Percentiles rank a stretch among this genome's conserved stretches.
phyloP scores from a whole-genome alignment of 2,329 filamentous ascomycete genomes.

The Iodosphaeria phyllophila region DNA sequence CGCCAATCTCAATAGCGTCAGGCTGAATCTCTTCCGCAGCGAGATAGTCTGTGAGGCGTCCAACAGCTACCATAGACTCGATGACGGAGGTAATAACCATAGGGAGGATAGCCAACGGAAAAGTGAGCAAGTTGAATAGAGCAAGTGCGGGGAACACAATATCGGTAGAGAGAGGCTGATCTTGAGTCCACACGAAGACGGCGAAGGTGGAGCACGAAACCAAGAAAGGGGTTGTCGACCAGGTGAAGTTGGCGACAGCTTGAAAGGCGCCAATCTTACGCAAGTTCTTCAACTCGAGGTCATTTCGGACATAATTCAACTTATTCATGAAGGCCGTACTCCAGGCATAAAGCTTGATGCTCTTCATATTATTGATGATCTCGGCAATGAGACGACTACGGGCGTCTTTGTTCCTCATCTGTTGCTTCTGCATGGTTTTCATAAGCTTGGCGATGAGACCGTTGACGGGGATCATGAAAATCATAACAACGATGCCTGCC shows the following conservation, averaged over 20 bases:
- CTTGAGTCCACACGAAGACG: conserved; percentile 73
- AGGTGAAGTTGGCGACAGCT: conserved; percentile 91
- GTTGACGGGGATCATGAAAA: conserved; percentile 93
- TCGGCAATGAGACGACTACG: conserved; percentile 88
- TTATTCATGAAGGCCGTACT: conserved; percentile 95
- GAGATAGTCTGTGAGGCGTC: conserved; percentile 69
- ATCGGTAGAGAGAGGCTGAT: conserved; percentile 71
- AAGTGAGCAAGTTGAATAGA: conserved; percentile 89
- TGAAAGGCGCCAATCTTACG: conserved; percentile 91
- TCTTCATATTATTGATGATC: conserved; percentile 99
- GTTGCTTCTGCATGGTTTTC: conserved; percentile 84
- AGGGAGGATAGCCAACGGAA: conserved; percentile 80
- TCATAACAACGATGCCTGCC: conserved; percentile 85
- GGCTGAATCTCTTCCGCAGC: conserved; percentile 75
- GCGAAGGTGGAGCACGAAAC: conserved; percentile 95
- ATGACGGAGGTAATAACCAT: conserved; percentile 98
- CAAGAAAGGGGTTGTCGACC: conserved; percentile 92
- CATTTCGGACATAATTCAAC: conserved; percentile 88
- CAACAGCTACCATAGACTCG: conserved; percentile 83
- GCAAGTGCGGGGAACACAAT: conserved; percentile 87
- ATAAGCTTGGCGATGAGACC: conserved; percentile 81
- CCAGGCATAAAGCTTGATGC: conserved; percentile 97
- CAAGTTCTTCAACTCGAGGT: conserved; percentile 84
- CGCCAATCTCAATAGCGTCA: conserved; percentile 57
- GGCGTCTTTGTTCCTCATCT: conserved; percentile 99